Evolutionary conservation across 2,329 filamentous ascomycete species (phyloP).

Genomic region (Colletotrichum liriopes): DNA sequence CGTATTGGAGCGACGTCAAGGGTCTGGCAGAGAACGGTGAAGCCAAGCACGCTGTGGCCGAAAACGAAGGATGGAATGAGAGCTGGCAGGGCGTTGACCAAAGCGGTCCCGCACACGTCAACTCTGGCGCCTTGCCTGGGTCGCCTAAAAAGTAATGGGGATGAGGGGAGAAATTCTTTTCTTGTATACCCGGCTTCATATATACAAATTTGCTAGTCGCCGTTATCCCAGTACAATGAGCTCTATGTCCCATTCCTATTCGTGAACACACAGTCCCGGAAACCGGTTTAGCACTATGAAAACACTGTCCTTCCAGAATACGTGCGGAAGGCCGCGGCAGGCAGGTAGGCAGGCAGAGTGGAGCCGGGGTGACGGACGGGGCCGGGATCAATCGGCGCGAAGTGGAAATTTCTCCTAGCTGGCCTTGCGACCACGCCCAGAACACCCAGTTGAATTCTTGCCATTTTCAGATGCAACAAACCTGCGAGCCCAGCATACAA

Average conservation of each 20-base stretch:
- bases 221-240: neutral
- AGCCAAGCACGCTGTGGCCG: slow-evolving; percentile 60
- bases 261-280: neutral
- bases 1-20: slow-evolving; percentile 91
- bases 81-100: slow-evolving; percentile 68
- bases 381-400: slow-evolving; percentile 38
- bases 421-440: slow-evolving; percentile 19
- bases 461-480: slow-evolving; percentile 21
- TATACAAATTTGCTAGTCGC: slow-evolving; percentile 15
- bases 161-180: slow-evolving; percentile 24
- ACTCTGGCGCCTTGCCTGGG: slow-evolving; percentile 41
- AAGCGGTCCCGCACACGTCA: slow-evolving; percentile 63
- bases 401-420: slow-evolving; percentile 37
- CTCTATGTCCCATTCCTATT: neutral
- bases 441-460: neutral
- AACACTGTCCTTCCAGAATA: slow-evolving; percentile 8
- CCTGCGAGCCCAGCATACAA: slow-evolving; percentile 42
- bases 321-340: neutral
- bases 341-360: slow-evolving; percentile 1
- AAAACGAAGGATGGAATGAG: slow-evolving; percentile 59
- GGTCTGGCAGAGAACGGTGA: slow-evolving; percentile 73
- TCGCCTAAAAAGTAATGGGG: slow-evolving; percentile 24
- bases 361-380: slow-evolving; percentile 9
- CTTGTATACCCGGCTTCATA: slow-evolving; percentile 43
- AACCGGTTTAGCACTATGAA: neutral